Evolutionary conservation across 2,329 filamentous ascomycete species (phyloP).

Genomic region (Emergomyces orientalis): DNA sequence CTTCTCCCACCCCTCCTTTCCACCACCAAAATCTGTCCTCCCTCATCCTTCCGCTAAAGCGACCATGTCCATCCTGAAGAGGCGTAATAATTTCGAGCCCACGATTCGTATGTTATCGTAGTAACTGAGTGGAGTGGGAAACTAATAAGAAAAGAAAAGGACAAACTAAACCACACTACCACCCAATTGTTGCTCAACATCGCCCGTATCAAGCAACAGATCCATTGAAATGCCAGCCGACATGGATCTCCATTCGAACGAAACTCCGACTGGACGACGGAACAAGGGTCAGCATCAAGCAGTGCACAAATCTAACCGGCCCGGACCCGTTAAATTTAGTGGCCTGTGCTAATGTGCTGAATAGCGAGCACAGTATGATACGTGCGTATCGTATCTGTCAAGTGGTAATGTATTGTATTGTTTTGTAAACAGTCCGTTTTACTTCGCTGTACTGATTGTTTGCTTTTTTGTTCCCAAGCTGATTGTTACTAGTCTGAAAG

Average conservation of each 20-base stretch:
- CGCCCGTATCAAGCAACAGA: neutral
- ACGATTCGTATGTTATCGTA: neutral
- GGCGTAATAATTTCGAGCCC: neutral
- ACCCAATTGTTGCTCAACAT: neutral
- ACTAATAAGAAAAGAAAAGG: neutral
- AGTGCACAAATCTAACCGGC: constrained; percentile 6
- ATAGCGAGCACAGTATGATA: neutral
- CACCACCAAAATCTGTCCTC: too few relatives aligned
- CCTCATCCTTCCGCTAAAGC: neutral
- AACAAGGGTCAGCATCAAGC: constrained; percentile 3
- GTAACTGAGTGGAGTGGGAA: neutral
- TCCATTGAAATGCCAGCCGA: neutral
- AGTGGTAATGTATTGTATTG: neutral
- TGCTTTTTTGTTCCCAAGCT: neutral
- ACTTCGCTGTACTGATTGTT: neutral
- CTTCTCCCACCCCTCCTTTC: neutral
- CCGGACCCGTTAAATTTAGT: constrained; percentile 7
- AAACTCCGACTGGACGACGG: constrained; percentile 3
- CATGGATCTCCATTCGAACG: constrained; percentile 6
- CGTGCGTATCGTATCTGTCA: neutral
- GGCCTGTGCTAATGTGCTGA: neutral
- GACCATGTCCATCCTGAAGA: neutral
- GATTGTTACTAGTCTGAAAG: neutral
- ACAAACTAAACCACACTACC: neutral
- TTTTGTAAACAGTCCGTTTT: neutral